Percentiles rank a stretch among this genome's conserved stretches.
Evolutionary conservation across 2,329 filamentous ascomycete genomes (phyloP).

Genomic region (Claviceps purpurea): DNA sequence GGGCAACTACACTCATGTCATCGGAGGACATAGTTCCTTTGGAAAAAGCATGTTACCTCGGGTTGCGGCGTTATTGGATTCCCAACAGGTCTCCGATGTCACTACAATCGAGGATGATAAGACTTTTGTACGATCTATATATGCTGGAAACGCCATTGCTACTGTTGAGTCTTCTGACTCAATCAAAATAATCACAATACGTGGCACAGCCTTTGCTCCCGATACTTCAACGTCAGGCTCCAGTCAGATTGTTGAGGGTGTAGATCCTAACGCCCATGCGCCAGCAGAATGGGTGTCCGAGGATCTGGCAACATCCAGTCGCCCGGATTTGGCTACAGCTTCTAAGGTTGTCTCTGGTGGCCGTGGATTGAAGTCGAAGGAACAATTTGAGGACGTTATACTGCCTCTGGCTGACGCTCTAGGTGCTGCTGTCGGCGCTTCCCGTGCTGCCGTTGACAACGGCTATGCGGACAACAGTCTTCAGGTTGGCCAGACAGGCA

Average conservation of each 20-base stretch:
- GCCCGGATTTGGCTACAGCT: slow-evolving; percentile 86
- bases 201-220: slow-evolving; percentile 80
- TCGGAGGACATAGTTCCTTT: slow-evolving; percentile 86
- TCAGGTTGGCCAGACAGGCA: slow-evolving; percentile 96
- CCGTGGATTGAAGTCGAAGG: slow-evolving; percentile 91
- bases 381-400: slow-evolving; percentile 91
- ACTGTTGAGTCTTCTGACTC: slow-evolving; percentile 83
- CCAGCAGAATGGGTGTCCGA: slow-evolving; percentile 86
- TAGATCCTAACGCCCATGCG: slow-evolving; percentile 64
- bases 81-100: slow-evolving; percentile 88
- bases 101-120: slow-evolving; percentile 77
- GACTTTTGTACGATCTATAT: slow-evolving; percentile 92
- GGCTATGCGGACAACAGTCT: slow-evolving; percentile 97
- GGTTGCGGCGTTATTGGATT: slow-evolving; percentile 80
- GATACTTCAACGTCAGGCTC: slow-evolving; percentile 59
- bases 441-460: slow-evolving; percentile 87
- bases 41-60: slow-evolving; percentile 90
- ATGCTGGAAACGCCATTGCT: slow-evolving; percentile 92
- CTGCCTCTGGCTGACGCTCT: slow-evolving; percentile 82
- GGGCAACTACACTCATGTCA: slow-evolving; percentile 81
- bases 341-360: slow-evolving; percentile 84
- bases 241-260: slow-evolving; percentile 65
- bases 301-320: slow-evolving; percentile 82
- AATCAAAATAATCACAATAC: slow-evolving; percentile 82
- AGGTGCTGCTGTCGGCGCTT: slow-evolving; percentile 91